These are phyloP conservation scores for Cocos nucifera DNA, from an alignment of 176 grass and related monocot species.

Conservation along the genomic window DNA sequence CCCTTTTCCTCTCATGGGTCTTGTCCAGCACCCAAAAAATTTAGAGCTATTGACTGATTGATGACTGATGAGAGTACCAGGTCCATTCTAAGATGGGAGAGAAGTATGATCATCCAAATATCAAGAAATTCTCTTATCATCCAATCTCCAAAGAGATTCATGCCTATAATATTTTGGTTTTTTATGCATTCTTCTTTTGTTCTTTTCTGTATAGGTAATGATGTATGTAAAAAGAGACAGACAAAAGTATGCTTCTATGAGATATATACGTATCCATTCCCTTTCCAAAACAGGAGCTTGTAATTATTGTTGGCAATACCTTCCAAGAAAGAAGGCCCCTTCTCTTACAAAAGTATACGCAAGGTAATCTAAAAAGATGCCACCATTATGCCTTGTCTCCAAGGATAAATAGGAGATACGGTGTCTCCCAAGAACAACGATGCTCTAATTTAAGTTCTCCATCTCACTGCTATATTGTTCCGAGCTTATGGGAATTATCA, in stretches of 20 bases:
- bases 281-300: slow-evolving; percentile 13
- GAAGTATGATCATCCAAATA: background rate
- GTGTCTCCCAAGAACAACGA: background rate
- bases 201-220: too few species aligned
- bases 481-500: too few species aligned
- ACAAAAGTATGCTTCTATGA: background rate
- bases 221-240: too few species aligned
- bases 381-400: background rate
- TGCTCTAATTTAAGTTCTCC: too few species aligned
- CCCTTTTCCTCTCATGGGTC: slow-evolving; percentile 1
- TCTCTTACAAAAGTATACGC: slow-evolving; percentile 8
- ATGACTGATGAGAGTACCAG: background rate
- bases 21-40: background rate
- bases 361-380: background rate
- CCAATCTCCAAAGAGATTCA: too few species aligned
- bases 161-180: background rate
- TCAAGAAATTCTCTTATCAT: background rate
- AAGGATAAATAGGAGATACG: background rate
- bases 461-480: too few species aligned
- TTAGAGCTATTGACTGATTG: slow-evolving; percentile 13
- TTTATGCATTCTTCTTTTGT: background rate
- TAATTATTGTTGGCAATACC: slow-evolving; percentile 13
- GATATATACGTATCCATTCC: background rate
- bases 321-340: slow-evolving; percentile 13
- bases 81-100: background rate